Conservation (phyloP, 805 yeast genomes). For the Sungouiozyma ichnusensis region DNA sequence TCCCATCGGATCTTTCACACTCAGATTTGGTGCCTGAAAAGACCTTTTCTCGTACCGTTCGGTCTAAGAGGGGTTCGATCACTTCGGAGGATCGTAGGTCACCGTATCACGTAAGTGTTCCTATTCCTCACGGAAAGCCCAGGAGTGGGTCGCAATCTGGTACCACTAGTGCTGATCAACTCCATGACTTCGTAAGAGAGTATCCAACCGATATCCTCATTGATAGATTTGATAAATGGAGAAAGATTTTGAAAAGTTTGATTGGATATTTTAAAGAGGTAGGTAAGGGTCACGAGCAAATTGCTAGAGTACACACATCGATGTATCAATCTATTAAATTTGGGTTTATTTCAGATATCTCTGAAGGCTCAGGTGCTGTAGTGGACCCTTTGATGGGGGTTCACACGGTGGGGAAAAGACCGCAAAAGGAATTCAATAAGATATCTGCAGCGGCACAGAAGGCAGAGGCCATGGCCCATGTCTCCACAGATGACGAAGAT, state of each 20-base stretch:
- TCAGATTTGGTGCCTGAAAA: not conserved
- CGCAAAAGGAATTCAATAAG: not conserved
- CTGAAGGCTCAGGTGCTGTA: conserved; percentile 25
- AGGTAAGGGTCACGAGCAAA: conserved; percentile 70
- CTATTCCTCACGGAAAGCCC: conserved; percentile 17
- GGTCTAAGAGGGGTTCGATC: not conserved
- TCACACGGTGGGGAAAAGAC: not conserved
- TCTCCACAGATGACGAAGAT: conserved; percentile 1
- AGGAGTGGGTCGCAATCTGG: conserved; percentile 2
- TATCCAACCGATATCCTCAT: conserved; percentile 74
- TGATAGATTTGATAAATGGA: conserved; percentile 71
- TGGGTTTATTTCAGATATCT: conserved; percentile 26
- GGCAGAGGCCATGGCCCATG: not conserved
- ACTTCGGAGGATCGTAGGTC: conserved; percentile 13
- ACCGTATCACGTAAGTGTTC: conserved; percentile 23
- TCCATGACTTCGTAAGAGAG: conserved; percentile 17
- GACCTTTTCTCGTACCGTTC: not conserved
- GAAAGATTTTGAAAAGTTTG: conserved; percentile 59
- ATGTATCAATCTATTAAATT: conserved; percentile 54
- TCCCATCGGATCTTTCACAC: not conserved
- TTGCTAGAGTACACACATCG: conserved; percentile 50
- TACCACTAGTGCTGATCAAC: not conserved
- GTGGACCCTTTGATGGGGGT: conserved; percentile 30
- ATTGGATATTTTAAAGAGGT: conserved; percentile 61
- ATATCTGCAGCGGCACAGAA: not conserved